Base-by-base conservation (phyloP, 768 basidiomycete species). In the Glaciozyma martinii region DNA sequence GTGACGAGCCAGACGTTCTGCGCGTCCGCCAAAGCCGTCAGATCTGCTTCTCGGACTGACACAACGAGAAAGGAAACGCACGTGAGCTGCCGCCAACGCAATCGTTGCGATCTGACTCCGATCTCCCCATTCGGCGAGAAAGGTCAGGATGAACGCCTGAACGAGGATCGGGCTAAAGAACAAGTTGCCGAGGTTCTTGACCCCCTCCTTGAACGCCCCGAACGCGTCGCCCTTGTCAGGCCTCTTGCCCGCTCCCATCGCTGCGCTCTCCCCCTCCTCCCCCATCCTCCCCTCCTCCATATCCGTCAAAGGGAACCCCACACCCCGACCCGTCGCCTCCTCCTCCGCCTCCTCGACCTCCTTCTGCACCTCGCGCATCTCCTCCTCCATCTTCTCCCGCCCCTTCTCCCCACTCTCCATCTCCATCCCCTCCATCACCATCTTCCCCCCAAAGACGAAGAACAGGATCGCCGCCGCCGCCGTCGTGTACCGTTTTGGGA, bases 111-210 rank as follows among this genome's bases (percentile, higher is more conserved):
- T 90, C 78, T 99, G 94, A 74, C 90, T 94, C 60, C 94, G 79
- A 78, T 98, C 95, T 1, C 95, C 94, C 95, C 95, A 98, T 78
- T 99, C 95, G 15, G 93, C 95, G 46, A 98, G 80, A 77, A 98
- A 98, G 1, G 93, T 97, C 63, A 98, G 80, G 29, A 93, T 79
- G 72, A 98, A 98, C 0, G 90, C 84, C 76, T 98, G 92, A 2
- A 91, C 91, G 73, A 95, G 94, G 1, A 94, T 89, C 1, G 94
- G 94, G 1, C 89, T 92, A 21, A 95, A 78, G 71, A 93, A 76
- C 21, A 71, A 63, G 49, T 58, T 50, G 16, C 33, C 52, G 72
- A 91, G 86, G 75, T 93, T 93, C 71, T 90, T 82, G 8, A 83
- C 78, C 13, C 90, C 86, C 25, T 93, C 87, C 23, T 73, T 71